Base-by-base conservation (phyloP, 305 asterid species). In the Salvia sclarea region DNA sequence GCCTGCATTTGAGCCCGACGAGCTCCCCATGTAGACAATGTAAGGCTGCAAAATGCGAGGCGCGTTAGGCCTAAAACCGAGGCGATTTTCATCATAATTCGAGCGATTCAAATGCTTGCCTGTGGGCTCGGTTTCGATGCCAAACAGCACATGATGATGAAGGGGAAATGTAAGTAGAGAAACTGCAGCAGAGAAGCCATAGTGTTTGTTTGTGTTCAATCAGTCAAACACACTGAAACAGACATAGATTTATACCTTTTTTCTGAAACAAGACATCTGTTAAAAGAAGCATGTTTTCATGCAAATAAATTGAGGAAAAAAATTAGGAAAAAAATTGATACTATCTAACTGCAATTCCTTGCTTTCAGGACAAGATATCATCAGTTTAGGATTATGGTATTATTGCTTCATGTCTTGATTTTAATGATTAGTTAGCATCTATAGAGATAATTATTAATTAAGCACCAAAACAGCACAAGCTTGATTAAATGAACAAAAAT, bases 1-100 rank as follows among this genome's bases (percentile, higher is more conserved):
- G 28, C 35, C 64, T 61, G 74, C 70, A 57, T 37, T 61, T 14
- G 31, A 48, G 47, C 68, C 71, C 13, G 75, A 72, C 55, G 85
- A 78, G 79, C 94, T 80, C 54, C 96, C 96, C 96, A 89, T 83
- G 28, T 89, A 89, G 22, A 85, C 85, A 50, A 89, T 75, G 80
- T 89, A 84, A 68, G 87, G 87, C 96, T 89, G 89, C 88, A 79
- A 62, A 31, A 71, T 16, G 16, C 37, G 43, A 52, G 22, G 12
- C 24, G 18, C 41, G 3, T 11, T 21, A 61, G 44, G 28, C 28
- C 6, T 28, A 20, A 49, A 48, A 48, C 18, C 18, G 66, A 63
- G n/a, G 43, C 35, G 43, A 62, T 22, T n/a, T 5, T 11, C 16
- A 31, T 35, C 25, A 33, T 49, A 49, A 20, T 20, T 16, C 8